Evolutionary conservation across 108 stramenopile species (phyloP).

Genomic region (Cylindrotheca closterium): DNA sequence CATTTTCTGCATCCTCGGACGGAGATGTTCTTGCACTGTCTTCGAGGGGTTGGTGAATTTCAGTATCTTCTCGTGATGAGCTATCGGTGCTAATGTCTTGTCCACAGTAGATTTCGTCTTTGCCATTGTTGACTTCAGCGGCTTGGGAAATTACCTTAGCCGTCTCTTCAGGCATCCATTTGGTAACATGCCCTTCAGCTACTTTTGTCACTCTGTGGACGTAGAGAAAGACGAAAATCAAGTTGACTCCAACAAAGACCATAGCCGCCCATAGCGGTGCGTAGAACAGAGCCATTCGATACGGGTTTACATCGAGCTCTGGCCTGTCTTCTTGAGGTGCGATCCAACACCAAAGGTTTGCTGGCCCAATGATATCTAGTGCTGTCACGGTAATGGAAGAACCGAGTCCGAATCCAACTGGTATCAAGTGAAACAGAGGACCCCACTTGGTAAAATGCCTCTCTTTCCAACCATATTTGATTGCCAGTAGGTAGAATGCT

Average conservation of each 20-base stretch:
- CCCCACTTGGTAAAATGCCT: conserved; percentile 11
- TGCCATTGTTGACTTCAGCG: background rate
- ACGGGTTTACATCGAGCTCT: conserved; percentile 41
- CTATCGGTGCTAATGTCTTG: too few species aligned
- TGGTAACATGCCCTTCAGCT: background rate
- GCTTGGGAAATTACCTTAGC: background rate
- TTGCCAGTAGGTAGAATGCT: conserved; percentile 41
- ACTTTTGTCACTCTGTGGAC: background rate
- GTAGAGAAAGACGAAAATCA: background rate
- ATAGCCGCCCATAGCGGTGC: conserved; percentile 36
- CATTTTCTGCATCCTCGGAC: background rate
- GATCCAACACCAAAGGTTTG: conserved; percentile 35
- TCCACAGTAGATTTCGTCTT: too few species aligned
- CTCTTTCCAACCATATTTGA: conserved; percentile 36
- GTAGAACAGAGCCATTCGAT: too few species aligned
- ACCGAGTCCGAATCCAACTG: conserved; percentile 27
- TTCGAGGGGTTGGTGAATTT: too few species aligned
- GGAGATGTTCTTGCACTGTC: too few species aligned
- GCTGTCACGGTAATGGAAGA: conserved; percentile 16
- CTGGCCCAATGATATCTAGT: conserved; percentile 24
- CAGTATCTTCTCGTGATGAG: too few species aligned
- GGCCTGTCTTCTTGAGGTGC: background rate
- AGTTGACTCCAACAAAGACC: background rate
- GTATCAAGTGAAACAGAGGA: conserved; percentile 15
- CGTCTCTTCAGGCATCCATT: background rate